A percentile compares a stretch with the other conserved stretches of the same genome.
Evolutionary conservation across 2,329 filamentous ascomycete species (phyloP).

Genomic region (Alternaria sp.): DNA sequence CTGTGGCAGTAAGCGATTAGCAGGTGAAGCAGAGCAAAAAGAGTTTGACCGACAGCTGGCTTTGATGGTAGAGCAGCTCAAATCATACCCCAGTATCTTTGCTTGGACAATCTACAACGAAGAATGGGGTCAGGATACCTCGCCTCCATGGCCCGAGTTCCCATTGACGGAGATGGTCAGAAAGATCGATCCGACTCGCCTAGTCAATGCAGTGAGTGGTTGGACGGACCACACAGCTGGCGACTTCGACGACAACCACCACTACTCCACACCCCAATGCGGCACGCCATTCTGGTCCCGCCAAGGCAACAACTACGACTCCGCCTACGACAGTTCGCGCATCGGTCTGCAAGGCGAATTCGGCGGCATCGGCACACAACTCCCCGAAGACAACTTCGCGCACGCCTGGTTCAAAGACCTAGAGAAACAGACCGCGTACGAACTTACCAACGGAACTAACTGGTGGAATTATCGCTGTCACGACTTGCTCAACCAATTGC

Average conservation of each 20-base stretch:
- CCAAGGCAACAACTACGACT: conserved; percentile 57
- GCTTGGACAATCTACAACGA: conserved; percentile 76
- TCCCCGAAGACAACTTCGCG: conserved; percentile 57
- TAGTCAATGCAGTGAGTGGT: conserved; percentile 68
- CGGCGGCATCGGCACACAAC: conserved; percentile 71
- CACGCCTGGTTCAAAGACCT: conserved; percentile 69
- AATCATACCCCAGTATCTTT: conserved; percentile 68
- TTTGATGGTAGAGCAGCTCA: conserved; percentile 66
- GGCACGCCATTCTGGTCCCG: conserved; percentile 72
- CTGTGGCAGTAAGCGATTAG: conserved; percentile 22
- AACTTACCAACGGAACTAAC: conserved; percentile 64
- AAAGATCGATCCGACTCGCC: conserved; percentile 66
- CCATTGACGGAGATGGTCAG: conserved; percentile 62
- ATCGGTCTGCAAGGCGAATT: conserved; percentile 76
- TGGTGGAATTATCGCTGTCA: conserved; percentile 72
- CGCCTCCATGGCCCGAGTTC: conserved; percentile 60
- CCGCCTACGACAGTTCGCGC: conserved; percentile 59
- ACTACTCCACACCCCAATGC: conserved; percentile 74
- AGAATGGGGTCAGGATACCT: conserved; percentile 64
- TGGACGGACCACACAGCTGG: conserved; percentile 73
- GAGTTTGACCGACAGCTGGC: conserved; percentile 71
- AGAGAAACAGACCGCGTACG: conserved; percentile 68
- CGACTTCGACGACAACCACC: conserved; percentile 71
- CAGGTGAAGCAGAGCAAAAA: conserved; percentile 57
- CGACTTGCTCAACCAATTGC: conserved; percentile 55